Evolutionary conservation across 257 asterid genomes (phyloP).

Genomic region (Coffea eugenioides): DNA sequence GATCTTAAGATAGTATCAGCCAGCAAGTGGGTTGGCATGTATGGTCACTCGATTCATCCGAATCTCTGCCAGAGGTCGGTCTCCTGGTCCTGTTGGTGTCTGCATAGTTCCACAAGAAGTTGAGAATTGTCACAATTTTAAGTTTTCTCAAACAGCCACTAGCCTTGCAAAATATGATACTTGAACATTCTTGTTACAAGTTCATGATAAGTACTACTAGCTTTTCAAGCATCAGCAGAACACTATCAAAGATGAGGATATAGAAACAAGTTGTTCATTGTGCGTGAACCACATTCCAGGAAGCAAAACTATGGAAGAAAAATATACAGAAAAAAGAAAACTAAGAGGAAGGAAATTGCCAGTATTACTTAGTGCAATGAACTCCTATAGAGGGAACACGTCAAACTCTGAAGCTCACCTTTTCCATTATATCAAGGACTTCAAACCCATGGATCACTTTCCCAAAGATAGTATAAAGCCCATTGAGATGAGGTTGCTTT

Average conservation of each 20-base stretch:
- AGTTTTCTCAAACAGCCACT: neutral
- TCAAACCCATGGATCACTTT: constrained; percentile 96
- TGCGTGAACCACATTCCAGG: neutral
- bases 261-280: too few relatives aligned
- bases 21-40: constrained; percentile 97
- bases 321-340: neutral
- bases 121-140: neutral
- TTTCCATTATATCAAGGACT: constrained; percentile 96
- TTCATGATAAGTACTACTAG: neutral
- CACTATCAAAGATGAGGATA: neutral
- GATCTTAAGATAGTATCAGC: constrained; percentile 27
- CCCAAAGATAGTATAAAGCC: constrained; percentile 84
- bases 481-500: constrained; percentile 94
- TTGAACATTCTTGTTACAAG: too few relatives aligned
- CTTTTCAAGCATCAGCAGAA: neutral
- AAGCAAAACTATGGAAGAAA: neutral
- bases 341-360: neutral
- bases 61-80: constrained; percentile 88
- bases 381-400: neutral
- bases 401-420: constrained; percentile 43
- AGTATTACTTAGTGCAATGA: neutral
- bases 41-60: constrained; percentile 84
- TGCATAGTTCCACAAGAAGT: constrained; percentile 32
- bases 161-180: neutral
- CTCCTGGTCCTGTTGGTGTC: constrained; percentile 93